Percentiles rank a stretch among this genome's conserved stretches.
These are phyloP conservation scores for Solanum dulcamara DNA, from an alignment of 257 asterid genomes.

Conservation along the genomic window DNA sequence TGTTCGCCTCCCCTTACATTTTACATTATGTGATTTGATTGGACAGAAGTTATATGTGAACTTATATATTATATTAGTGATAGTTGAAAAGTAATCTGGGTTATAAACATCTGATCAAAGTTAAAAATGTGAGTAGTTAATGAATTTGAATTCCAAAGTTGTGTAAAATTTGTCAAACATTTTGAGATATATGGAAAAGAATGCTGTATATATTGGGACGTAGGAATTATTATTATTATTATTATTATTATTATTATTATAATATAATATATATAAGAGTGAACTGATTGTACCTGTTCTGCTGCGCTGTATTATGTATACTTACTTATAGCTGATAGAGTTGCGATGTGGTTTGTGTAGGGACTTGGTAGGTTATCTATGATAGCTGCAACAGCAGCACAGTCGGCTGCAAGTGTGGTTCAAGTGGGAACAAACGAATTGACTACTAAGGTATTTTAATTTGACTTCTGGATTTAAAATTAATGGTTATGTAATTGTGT, in stretches of 20 bases:
- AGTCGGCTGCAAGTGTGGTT: constrained; percentile 78
- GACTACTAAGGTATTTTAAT: constrained; percentile 50
- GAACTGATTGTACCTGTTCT: neutral
- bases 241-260: too few relatives aligned
- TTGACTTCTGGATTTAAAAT: neutral
- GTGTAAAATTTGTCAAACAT: neutral
- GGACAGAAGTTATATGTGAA: neutral
- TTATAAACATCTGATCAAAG: neutral
- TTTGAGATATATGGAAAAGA: neutral
- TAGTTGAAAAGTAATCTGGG: neutral
- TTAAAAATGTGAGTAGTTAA: neutral
- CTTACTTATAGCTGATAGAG: neutral
- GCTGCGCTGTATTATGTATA: neutral
- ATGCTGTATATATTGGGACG: neutral
- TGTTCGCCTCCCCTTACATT: neutral
- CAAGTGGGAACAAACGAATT: constrained; percentile 87
- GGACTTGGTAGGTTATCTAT: constrained; percentile 82
- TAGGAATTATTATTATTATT: neutral
- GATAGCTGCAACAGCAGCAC: constrained; percentile 82
- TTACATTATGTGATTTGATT: neutral
- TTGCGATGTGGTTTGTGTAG: constrained; percentile 17
- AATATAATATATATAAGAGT: neutral
- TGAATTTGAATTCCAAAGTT: neutral
- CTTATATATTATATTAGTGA: neutral
- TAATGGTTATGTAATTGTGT: neutral